These are phyloP conservation scores for Astrothelium macrocarpum DNA, from an alignment of 495 filamentous ascomycete genomes.

Conservation along the genomic window DNA sequence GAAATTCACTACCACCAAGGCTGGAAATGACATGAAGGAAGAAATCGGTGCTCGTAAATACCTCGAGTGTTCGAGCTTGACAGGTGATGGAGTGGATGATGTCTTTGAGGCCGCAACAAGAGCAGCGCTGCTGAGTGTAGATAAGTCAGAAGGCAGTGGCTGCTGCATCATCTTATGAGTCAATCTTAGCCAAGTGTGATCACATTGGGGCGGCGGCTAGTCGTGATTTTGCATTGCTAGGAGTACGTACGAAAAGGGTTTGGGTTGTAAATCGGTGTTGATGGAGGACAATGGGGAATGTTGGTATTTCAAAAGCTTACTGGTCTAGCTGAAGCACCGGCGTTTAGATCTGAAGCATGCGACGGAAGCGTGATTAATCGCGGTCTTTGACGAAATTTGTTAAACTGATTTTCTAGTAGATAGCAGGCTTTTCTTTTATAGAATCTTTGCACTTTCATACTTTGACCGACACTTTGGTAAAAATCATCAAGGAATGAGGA, in stretches of 20 bases:
- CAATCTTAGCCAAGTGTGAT: constrained; percentile 8
- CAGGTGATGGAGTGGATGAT: constrained; percentile 97
- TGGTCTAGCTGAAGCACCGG: neutral
- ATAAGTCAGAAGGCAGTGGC: constrained; percentile 69
- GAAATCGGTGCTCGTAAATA: constrained; percentile 91
- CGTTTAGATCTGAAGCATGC: neutral
- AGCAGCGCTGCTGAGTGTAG: constrained; percentile 85
- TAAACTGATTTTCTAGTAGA: neutral
- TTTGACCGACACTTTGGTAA: too few species aligned
- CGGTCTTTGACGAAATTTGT: neutral
- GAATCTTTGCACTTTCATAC: too few species aligned
- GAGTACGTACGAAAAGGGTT: neutral
- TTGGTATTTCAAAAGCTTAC: neutral
- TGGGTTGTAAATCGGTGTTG: neutral
- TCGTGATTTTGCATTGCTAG: constrained; percentile 1
- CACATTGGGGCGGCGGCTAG: neutral
- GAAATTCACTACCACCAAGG: constrained; percentile 69
- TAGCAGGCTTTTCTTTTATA: too few species aligned
- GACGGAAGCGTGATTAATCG: neutral
- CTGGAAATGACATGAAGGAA: constrained; percentile 69
- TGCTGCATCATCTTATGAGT: constrained; percentile 90
- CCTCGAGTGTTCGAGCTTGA: constrained; percentile 91
- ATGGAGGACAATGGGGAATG: neutral
- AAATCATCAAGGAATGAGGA: too few species aligned
- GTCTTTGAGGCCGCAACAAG: constrained; percentile 97